Conservation (phyloP, 163 green algal genomes). For the Coccomyxa subellipsoidea region DNA sequence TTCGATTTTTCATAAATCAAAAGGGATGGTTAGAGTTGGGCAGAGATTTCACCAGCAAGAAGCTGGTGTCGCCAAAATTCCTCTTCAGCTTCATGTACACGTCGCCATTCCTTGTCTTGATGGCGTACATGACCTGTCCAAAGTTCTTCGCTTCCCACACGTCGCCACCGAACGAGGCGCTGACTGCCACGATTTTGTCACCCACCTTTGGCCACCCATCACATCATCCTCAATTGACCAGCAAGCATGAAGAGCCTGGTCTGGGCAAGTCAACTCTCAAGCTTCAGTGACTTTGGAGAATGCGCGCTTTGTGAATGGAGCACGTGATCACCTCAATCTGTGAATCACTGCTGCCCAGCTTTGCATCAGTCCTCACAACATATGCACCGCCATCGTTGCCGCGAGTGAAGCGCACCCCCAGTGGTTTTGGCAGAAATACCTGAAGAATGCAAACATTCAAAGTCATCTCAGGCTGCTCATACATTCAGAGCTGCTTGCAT, state of each 20-base stretch:
- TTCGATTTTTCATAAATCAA: no score
- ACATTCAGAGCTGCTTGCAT: no score
- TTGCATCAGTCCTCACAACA: conserved; percentile 53
- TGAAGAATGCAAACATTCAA: no score
- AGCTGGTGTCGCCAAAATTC: conserved; percentile 79
- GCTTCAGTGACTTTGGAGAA: not conserved
- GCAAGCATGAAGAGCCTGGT: not conserved
- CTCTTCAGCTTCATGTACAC: conserved; percentile 90
- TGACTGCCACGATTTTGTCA: conserved; percentile 92
- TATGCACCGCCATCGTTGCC: conserved; percentile 87
- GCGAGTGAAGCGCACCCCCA: conserved; percentile 85
- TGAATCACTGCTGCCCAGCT: not conserved
- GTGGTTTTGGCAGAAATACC: conserved; percentile 81
- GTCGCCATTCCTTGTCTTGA: conserved; percentile 87
- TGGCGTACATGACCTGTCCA: conserved; percentile 94
- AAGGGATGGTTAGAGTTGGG: not conserved
- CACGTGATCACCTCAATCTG: conserved; percentile 2
- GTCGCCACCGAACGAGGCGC: conserved; percentile 85
- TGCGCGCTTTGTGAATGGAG: not conserved
- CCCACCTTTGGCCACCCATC: conserved; percentile 52
- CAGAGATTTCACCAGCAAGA: conserved; percentile 56
- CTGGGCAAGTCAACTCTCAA: no score
- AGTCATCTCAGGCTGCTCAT: no score
- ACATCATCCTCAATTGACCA: not conserved
- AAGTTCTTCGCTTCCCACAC: conserved; percentile 93